Conservation (phyloP, 2,329 filamentous ascomycete genomes). For the Sporothrix brasiliensis region DNA sequence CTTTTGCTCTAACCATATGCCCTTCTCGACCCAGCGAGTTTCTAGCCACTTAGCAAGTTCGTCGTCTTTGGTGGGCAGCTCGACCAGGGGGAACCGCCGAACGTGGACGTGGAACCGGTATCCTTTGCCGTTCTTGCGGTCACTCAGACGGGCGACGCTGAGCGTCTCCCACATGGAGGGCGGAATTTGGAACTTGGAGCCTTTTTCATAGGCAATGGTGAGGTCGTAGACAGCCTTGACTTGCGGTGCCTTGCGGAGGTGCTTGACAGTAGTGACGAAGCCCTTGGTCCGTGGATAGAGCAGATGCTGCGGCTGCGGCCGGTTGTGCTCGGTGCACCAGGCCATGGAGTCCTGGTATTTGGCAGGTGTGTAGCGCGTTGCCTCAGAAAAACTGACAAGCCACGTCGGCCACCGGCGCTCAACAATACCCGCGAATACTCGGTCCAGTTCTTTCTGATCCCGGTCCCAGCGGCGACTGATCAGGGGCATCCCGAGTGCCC, state of each 20-base stretch:
- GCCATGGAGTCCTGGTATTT: slow-evolving; percentile 56
- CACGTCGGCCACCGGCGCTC: slow-evolving; percentile 59
- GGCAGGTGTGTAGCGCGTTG: slow-evolving; percentile 59
- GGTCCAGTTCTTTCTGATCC: slow-evolving; percentile 59
- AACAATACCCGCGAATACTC: slow-evolving; percentile 59
- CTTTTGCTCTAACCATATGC: slow-evolving; percentile 53
- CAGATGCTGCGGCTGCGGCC: slow-evolving; percentile 58
- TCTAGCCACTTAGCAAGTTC: slow-evolving; percentile 57
- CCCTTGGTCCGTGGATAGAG: slow-evolving; percentile 64
- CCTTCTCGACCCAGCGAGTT: slow-evolving; percentile 57
- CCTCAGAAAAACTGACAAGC: slow-evolving; percentile 67
- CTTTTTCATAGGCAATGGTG: slow-evolving; percentile 56
- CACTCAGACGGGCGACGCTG: slow-evolving; percentile 45
- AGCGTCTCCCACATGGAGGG: slow-evolving; percentile 59
- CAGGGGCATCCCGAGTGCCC: slow-evolving; percentile 67
- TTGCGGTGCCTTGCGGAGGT: slow-evolving; percentile 55
- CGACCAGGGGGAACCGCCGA: slow-evolving; percentile 52
- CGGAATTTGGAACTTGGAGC: slow-evolving; percentile 45
- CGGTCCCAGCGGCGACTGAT: slow-evolving; percentile 62
- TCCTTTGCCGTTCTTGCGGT: slow-evolving; percentile 38
- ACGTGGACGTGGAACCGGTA: slow-evolving; percentile 57
- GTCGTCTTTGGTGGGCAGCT: slow-evolving; percentile 53
- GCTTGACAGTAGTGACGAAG: slow-evolving; percentile 62
- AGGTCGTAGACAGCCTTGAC: slow-evolving; percentile 60
- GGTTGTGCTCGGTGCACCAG: slow-evolving; percentile 57